phyloP scores from a whole-genome alignment of 768 basidiomycete species.

The Candolleomyces aberdarensis region DNA sequence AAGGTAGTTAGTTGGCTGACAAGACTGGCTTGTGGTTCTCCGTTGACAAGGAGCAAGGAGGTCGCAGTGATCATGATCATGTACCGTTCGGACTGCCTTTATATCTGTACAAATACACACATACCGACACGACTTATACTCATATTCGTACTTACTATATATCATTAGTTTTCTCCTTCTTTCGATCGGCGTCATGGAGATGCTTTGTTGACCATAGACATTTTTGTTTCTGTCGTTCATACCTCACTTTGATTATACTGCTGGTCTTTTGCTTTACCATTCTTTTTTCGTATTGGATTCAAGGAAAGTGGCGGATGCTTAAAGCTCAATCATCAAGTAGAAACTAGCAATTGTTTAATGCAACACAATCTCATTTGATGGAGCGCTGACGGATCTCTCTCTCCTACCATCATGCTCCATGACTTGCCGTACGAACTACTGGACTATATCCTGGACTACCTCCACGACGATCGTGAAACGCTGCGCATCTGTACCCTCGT shows the following conservation, averaged over 20 bases:
- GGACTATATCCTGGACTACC: neutral
- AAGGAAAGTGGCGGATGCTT: neutral
- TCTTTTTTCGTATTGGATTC: neutral
- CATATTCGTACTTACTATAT: no score
- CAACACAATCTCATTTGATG: neutral
- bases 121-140: no score
- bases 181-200: no score
- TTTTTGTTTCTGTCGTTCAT: no score
- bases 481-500: neutral
- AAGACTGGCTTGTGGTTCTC: neutral
- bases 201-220: no score
- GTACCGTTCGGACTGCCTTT: no score
- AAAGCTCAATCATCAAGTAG: neutral
- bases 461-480: neutral
- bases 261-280: neutral
- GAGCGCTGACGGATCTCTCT: neutral
- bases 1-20: neutral
- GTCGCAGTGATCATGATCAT: neutral
- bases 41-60: neutral
- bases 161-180: no score
- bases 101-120: no score
- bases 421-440: neutral
- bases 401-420: neutral
- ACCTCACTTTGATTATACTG: no score
- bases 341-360: neutral